These are phyloP conservation scores for Botrytis sinoallii DNA, from an alignment of 2,329 filamentous ascomycete genomes.

Conservation along the genomic window DNA sequence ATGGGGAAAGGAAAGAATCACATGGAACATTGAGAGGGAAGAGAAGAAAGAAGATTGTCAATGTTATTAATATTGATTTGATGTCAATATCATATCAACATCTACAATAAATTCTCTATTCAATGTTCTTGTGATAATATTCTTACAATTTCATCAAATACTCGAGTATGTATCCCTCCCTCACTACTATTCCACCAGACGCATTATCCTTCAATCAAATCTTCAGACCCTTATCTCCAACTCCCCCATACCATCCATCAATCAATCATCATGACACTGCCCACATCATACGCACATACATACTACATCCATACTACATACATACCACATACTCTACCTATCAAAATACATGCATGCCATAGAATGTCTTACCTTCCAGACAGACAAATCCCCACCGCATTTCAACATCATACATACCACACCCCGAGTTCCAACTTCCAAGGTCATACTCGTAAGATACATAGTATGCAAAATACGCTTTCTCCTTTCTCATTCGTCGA, in stretches of 20 bases:
- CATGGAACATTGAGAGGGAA: neutral
- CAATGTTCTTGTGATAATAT: too few relatives aligned
- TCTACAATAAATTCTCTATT: too few relatives aligned
- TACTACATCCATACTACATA: neutral
- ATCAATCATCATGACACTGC: neutral
- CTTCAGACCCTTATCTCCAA: neutral
- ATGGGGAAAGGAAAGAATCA: neutral
- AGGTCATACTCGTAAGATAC: neutral
- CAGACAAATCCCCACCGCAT: neutral
- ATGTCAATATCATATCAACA: neutral
- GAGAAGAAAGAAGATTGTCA: neutral
- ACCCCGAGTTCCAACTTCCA: neutral
- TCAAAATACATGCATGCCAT: neutral
- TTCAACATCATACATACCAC: neutral
- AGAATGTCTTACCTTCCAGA: conserved; percentile 4
- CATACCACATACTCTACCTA: neutral
- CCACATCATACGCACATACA: neutral
- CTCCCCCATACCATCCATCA: neutral
- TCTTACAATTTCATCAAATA: neutral
- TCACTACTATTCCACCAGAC: neutral
- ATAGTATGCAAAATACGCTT: neutral
- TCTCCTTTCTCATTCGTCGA: neutral
- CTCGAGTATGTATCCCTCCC: neutral
- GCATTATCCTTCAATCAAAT: neutral
- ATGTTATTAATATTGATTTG: too few relatives aligned